A percentile compares a stretch with the other conserved stretches of the same genome.
These are phyloP conservation scores for Collybiopsis luxurians DNA, from an alignment of 768 basidiomycete species.

Conservation along the genomic window DNA sequence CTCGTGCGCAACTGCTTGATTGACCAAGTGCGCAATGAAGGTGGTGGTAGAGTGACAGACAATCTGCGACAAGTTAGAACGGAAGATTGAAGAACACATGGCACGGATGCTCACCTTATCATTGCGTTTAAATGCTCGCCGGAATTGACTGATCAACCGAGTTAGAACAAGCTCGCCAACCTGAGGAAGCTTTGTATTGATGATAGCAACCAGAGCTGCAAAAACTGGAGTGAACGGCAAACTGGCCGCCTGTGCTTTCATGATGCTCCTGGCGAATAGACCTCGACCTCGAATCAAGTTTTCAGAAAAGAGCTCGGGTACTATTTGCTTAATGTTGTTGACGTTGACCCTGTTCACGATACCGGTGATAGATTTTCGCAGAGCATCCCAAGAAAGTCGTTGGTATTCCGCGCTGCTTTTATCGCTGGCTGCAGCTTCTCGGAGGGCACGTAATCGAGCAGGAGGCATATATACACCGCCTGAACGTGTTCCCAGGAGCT, in stretches of 20 bases:
- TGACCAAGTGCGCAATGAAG: slow-evolving; percentile 88
- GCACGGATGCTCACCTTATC: slow-evolving; percentile 73
- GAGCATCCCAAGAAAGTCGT: slow-evolving; percentile 94
- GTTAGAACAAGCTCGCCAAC: slow-evolving; percentile 90
- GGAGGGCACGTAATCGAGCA: slow-evolving; percentile 86
- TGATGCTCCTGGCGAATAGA: slow-evolving; percentile 88
- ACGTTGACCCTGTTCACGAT: slow-evolving; percentile 99
- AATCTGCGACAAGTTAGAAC: slow-evolving; percentile 46
- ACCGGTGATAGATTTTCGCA: slow-evolving; percentile 98
- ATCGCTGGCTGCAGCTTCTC: slow-evolving; percentile 77
- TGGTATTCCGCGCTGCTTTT: slow-evolving; percentile 90
- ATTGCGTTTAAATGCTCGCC: slow-evolving; percentile 92
- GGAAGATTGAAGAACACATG: slow-evolving; percentile 5
- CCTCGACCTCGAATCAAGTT: slow-evolving; percentile 94
- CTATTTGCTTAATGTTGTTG: slow-evolving; percentile 91
- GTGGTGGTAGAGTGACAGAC: slow-evolving; percentile 93
- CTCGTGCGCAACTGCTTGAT: slow-evolving; percentile 92
- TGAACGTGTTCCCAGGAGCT: slow-evolving; percentile 74
- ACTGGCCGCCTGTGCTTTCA: slow-evolving; percentile 97
- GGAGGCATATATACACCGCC: slow-evolving; percentile 98
- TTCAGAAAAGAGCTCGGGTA: slow-evolving; percentile 89
- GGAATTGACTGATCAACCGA: slow-evolving; percentile 91
- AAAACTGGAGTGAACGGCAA: slow-evolving; percentile 98
- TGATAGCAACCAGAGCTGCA: slow-evolving; percentile 87
- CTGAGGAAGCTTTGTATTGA: slow-evolving; percentile 97